Base-by-base conservation (phyloP, 139 green algal genomes). In the Chlamydomonas asymmetrica region DNA sequence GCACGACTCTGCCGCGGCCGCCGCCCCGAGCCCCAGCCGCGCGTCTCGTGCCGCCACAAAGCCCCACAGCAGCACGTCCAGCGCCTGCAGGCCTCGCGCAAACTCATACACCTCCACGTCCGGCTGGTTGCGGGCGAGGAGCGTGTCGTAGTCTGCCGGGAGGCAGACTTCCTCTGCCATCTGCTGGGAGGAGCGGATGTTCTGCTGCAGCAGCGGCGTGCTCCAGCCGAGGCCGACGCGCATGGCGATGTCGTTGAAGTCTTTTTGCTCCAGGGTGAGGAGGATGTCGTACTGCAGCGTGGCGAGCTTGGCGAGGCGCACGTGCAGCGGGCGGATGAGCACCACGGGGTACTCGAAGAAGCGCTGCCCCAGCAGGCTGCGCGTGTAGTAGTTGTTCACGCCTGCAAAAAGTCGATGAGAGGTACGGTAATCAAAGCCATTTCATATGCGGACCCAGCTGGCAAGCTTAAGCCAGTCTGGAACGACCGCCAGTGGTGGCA, bases 351-450 rank as follows among this genome's bases (percentile, higher is more conserved):
- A 73, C 71, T 76, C 71, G 45, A 79, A 82, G 68, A 77, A 82
- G 35, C 68, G 75, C n/a, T 62, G 31, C 1, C 75, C 75, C 67
- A 82, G 48, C 67, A 82, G 50, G 10, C 52, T 70, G 65, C 80
- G 70, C 20, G 74, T 80, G 74, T 78, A 85, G 57, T 85, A 85
- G 75, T 85, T 85, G 74, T 85, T 82, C 10, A 82, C 80, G 56
- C 41, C 80, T n/a, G n/a, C n/a, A n/a, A n/a, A n/a, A n/a, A n/a
- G n/a, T n/a, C n/a, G n/a, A n/a, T n/a, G n/a, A n/a, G n/a, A n/a
- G n/a, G n/a, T n/a, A n/a, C n/a, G n/a, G n/a, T n/a, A n/a, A n/a
- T n/a, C n/a, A n/a, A n/a, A n/a, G n/a, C n/a, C n/a, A n/a, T n/a
- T n/a, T n/a, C n/a, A n/a, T n/a, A n/a, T n/a, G n/a, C n/a, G n/a